Conservation (phyloP, 164 flowering plant species). For the Macadamia tetraphylla region DNA sequence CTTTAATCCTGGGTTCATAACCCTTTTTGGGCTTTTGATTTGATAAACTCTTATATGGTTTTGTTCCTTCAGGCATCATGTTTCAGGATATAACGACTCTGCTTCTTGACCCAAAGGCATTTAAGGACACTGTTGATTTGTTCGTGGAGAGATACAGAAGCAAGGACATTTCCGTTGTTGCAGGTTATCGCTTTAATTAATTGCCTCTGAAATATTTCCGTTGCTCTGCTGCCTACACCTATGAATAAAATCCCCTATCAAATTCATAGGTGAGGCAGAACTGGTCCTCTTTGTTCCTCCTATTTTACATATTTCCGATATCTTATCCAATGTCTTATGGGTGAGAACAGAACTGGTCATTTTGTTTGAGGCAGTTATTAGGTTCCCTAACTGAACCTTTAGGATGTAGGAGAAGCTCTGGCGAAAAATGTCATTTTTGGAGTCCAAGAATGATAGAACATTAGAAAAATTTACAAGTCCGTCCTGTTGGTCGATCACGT, state of each 20-base stretch:
- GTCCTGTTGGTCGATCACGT: not conserved
- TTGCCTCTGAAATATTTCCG: not conserved
- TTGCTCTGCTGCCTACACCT: no score
- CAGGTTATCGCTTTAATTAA: conserved; percentile 39
- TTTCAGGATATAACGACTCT: conserved; percentile 96
- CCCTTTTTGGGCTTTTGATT: not conserved
- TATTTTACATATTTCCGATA: not conserved
- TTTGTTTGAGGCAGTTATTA: not conserved
- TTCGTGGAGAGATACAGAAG: conserved; percentile 87
- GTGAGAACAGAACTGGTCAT: not conserved
- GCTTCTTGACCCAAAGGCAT: conserved; percentile 77
- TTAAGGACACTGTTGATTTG: conserved; percentile 87
- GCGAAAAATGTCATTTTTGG: not conserved
- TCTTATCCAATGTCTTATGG: not conserved
- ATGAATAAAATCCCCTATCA: no score
- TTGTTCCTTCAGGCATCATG: conserved; percentile 61
- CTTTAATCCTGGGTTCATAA: no score
- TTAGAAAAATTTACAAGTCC: not conserved
- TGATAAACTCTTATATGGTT: not conserved
- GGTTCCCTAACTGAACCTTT: not conserved
- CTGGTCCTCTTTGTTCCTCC: no score
- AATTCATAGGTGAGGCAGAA: no score
- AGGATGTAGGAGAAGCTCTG: not conserved
- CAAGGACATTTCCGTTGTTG: conserved; percentile 74
- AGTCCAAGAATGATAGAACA: not conserved